Base-by-base conservation (phyloP, 2,329 filamentous ascomycete species). In the Lanzia echinophila region DNA sequence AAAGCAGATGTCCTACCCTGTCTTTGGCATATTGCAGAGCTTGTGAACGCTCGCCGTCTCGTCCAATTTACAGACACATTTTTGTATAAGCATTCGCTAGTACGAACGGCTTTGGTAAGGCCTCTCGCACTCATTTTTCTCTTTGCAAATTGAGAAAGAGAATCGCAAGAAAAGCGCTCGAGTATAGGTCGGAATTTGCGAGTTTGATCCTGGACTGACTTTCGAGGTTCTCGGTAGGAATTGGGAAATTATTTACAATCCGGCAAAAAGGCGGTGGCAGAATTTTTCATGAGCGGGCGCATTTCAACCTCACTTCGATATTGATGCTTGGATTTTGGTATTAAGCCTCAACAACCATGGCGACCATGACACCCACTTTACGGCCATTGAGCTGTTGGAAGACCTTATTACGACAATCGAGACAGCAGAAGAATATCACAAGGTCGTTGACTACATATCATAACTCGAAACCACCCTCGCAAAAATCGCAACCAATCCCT, bases 371-470 rank as follows among this genome's bases (percentile, higher is more conserved):
- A 41, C 64, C 64, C 53, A 71, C 76, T 45, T 68, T 76, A 72
- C 83, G 86, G 79, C 86, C 87, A 58, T 71, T 88, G 67, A 81
- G 82, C 76, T 85, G 82, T 71, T 81, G 88, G 68, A 88, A 87
- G 71, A 74, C 80, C 31, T 72, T 81, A 36, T 67, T 89, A 63
- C 76, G 84, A 59, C 77, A 80, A 66, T 71, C 78, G 45, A 74
- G 81, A 58, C 77, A 77, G 57, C 77, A 79, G 54, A 71, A 68
- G 52, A 63, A 67, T 39, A 65, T 64, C 47, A 68, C 68, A 50
- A 70, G 83, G 61, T 73, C 75, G 56, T 71, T 84, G 68, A 70
- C 72, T 44, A 76, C 78, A 58, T 66, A 73, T 58, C 72, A 77
- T 64, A 68, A 73, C 51, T 62, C 73, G 54, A 71, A 67, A 47